These are phyloP conservation scores for Fusarium aywerte DNA, from an alignment of 2,329 filamentous ascomycete genomes.

Conservation along the genomic window DNA sequence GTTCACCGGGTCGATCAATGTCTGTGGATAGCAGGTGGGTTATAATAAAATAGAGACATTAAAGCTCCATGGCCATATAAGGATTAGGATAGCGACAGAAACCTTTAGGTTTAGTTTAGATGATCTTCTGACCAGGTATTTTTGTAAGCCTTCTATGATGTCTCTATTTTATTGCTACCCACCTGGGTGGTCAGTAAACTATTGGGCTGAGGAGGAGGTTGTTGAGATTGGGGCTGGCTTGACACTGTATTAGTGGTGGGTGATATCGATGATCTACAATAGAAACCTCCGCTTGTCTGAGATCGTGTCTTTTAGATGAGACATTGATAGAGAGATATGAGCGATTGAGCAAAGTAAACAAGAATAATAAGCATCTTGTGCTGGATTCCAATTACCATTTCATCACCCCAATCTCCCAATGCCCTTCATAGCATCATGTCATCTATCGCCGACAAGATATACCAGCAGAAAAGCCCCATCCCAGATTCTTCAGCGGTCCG, in stretches of 20 bases:
- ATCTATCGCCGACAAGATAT: not conserved
- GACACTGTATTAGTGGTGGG: not conserved
- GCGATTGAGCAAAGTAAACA: not conserved
- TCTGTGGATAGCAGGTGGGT: too few relatives aligned
- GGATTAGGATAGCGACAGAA: too few relatives aligned
- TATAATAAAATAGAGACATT: too few relatives aligned
- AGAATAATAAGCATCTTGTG: not conserved
- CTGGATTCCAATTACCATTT: not conserved
- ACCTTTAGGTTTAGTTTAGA: too few relatives aligned
- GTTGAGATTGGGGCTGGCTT: not conserved
- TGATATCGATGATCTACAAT: conserved; percentile 1
- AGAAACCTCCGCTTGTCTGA: conserved; percentile 6
- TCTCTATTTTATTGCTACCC: too few relatives aligned
- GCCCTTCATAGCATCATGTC: not conserved
- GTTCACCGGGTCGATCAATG: not conserved
- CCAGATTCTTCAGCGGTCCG: conserved; percentile 11
- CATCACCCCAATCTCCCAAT: not conserved
- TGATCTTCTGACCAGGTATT: too few relatives aligned
- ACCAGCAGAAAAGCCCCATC: not conserved
- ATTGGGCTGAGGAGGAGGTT: conserved; percentile 1
- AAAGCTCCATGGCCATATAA: too few relatives aligned
- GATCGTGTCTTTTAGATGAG: conserved; percentile 10
- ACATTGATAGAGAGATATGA: conserved; percentile 3
- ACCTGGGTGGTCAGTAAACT: too few relatives aligned
- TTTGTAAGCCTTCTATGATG: too few relatives aligned